Evolutionary conservation across 2,329 filamentous ascomycete species (phyloP).

Genomic region (Ilyonectria destructans): DNA sequence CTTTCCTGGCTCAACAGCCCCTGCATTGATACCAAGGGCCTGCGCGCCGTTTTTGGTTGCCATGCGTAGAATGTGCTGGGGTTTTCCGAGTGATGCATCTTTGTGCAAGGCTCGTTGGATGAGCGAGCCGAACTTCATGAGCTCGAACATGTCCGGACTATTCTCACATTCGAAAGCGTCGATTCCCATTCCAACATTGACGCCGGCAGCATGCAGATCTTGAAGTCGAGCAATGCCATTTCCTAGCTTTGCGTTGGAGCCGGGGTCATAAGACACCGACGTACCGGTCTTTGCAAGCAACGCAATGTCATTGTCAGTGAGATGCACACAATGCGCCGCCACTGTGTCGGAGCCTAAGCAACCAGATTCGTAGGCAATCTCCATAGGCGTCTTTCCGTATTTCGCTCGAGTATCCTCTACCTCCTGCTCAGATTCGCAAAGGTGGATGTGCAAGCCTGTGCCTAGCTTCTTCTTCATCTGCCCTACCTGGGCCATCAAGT

Average conservation of each 20-base stretch:
- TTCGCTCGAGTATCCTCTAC: conserved; percentile 5
- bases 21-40: conserved; percentile 27
- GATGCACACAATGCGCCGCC: conserved; percentile 31
- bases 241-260: conserved; percentile 35
- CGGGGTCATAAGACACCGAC: conserved; percentile 31
- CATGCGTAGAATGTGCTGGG: conserved; percentile 30
- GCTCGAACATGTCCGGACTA: conserved; percentile 35
- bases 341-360: conserved; percentile 28
- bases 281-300: conserved; percentile 28
- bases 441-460: conserved; percentile 30
- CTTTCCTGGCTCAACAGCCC: conserved; percentile 19
- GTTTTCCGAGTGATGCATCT: conserved; percentile 29
- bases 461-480: conserved; percentile 27
- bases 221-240: conserved; percentile 30
- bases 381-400: conserved; percentile 29
- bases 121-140: conserved; percentile 34
- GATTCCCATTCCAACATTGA: conserved; percentile 33
- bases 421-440: conserved; percentile 23
- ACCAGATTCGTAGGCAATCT: conserved; percentile 29
- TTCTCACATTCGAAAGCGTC: conserved; percentile 34
- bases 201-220: conserved; percentile 18
- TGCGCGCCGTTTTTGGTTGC: conserved; percentile 29
- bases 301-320: conserved; percentile 29
- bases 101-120: conserved; percentile 31
- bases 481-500: conserved; percentile 31